Evolutionary conservation across 2,329 filamentous ascomycete species (phyloP), one percentile per base, ranked within the genome.

Genomic region (Beauveria asiatica): DNA sequence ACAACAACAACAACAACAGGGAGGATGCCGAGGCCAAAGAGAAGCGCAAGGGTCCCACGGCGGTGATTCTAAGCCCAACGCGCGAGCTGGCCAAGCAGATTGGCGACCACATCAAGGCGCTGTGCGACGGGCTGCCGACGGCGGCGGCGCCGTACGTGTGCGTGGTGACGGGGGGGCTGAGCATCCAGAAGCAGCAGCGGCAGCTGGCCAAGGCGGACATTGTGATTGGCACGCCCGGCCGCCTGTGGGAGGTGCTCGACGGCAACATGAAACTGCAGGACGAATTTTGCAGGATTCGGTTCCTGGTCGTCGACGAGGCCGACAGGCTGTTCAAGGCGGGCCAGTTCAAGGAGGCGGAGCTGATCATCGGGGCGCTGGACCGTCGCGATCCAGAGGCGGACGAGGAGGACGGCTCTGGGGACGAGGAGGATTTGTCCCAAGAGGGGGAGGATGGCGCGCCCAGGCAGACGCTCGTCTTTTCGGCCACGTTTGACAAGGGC

Each of bases 81-180:
- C 80, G 94, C 76, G 94, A 99, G 74, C 76, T 99, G 69, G 94
- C 94, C 0, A 92, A 97, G 74, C 94, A 99, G 73, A 82, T 99
- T 64, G 83, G 87, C 17, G 85, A 88, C 27, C 94, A 97, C 75
- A 81, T 97, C 62, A 88, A 83, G 53, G 83, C 85, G 0, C 78
- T 99, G 5, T 93, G 88, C 69, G 78, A 78, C 10, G 80, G 81
- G 0, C 74, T 87, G 42, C 68, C 83, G 0, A 80, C 80, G 57
- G 49, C 49, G 17, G 49, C 49, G 9, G 79, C 84, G 0, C 84
- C 88, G 0, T 88, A 87, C 59, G 81, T 97, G n/a, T 92, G 90
- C 56, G 91, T 93, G 0, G 81, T 99, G 7, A 99, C 93, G 0
- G 94, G 94, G 66, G 94, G 94, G 45, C 74, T 99, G 37, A 95